Evolutionary conservation across 2,329 filamentous ascomycete genomes (phyloP).

Genomic region (Botrytis sinoallii): DNA sequence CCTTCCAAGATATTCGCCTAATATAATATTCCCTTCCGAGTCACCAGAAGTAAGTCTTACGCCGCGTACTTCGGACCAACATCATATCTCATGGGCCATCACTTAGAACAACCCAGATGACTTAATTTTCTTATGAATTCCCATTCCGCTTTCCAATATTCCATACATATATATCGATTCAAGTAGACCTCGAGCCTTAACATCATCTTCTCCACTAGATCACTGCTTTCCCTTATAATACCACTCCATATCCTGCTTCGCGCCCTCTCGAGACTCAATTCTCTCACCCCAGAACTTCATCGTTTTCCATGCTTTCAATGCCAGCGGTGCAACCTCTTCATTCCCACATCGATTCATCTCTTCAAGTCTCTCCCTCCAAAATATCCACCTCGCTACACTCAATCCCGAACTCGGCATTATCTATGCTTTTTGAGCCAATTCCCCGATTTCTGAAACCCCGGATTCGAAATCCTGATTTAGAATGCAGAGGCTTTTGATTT

Average conservation of each 20-base stretch:
- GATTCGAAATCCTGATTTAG: neutral
- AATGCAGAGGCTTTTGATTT: neutral
- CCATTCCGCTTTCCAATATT: neutral
- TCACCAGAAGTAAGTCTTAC: too few relatives aligned
- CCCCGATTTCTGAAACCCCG: neutral
- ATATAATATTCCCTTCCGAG: too few relatives aligned
- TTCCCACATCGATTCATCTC: neutral
- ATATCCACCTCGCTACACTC: neutral
- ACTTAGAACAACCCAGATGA: neutral
- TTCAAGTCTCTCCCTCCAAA: neutral
- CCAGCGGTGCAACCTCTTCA: neutral
- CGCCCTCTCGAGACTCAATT: neutral
- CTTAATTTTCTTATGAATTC: neutral
- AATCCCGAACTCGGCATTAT: neutral
- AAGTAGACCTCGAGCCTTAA: neutral
- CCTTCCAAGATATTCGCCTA: too few relatives aligned
- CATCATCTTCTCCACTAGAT: neutral
- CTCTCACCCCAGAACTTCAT: neutral
- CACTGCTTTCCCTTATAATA: neutral
- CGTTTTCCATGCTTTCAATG: neutral
- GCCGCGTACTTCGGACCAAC: too few relatives aligned
- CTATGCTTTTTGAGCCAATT: neutral
- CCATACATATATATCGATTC: neutral
- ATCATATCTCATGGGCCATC: too few relatives aligned
- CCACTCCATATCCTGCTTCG: neutral